phyloP scores from a whole-genome alignment of 345 rosid genomes.

The Mangifera indica region DNA sequence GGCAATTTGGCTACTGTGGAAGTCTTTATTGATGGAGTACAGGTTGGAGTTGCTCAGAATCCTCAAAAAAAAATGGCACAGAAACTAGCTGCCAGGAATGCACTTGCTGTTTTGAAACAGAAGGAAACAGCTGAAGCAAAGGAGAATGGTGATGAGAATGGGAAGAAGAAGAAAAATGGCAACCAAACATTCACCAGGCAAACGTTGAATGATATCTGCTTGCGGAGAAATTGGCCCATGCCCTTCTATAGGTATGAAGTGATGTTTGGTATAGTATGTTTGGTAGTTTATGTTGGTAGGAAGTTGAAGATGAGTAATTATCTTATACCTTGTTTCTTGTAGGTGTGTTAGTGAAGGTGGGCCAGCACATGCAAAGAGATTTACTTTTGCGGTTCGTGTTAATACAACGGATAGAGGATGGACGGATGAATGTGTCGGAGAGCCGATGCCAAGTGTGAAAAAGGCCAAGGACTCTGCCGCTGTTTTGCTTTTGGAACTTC shows the following conservation, averaged over 20 bases:
- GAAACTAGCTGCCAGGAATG: conserved; percentile 96
- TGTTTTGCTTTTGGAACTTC: conserved; percentile 66
- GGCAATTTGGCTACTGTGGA: conserved; percentile 95
- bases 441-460: conserved; percentile 97
- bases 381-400: conserved; percentile 80
- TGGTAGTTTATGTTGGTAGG: background rate
- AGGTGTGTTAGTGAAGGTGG: conserved; percentile 97
- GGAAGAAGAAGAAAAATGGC: conserved; percentile 69
- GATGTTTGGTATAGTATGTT: background rate
- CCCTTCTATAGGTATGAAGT: conserved; percentile 74
- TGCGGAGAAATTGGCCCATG: conserved; percentile 97
- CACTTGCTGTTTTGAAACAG: conserved; percentile 78
- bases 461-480: conserved; percentile 99
- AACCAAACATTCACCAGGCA: conserved; percentile 91
- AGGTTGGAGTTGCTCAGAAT: conserved; percentile 88
- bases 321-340: conserved; percentile 7
- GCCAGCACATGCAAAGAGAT: conserved; percentile 95
- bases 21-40: conserved; percentile 90
- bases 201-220: conserved; percentile 86
- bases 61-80: conserved; percentile 99
- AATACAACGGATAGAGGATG: conserved; percentile 79
- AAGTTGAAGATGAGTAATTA: background rate
- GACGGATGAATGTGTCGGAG: conserved; percentile 95
- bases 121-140: conserved; percentile 64
- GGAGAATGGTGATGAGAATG: conserved; percentile 49